phyloP scores from a whole-genome alignment of 2,329 filamentous ascomycete species.

The Cordyceps cicadae region DNA sequence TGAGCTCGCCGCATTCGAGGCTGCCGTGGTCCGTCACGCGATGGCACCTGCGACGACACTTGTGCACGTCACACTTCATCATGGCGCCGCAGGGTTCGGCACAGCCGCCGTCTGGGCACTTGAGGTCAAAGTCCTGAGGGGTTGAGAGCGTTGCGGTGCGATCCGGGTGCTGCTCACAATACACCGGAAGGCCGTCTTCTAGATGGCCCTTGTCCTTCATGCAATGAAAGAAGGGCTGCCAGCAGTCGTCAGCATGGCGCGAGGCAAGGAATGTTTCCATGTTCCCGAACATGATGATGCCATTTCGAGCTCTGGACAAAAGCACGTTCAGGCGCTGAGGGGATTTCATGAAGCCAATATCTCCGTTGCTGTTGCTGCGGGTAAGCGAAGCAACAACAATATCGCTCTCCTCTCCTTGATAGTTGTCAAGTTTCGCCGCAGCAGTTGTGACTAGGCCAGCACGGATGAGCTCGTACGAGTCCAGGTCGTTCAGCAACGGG shows the following conservation, averaged over 20 bases:
- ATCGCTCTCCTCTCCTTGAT: conserved; percentile 68
- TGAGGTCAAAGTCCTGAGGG: conserved; percentile 49
- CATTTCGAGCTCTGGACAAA: conserved; percentile 56
- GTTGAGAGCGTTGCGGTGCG: conserved; percentile 36
- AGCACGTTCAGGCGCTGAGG: conserved; percentile 55
- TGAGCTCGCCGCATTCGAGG: conserved; percentile 22
- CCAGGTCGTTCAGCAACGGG: conserved; percentile 59
- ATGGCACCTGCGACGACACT: conserved; percentile 55
- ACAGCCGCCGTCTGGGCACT: conserved; percentile 65
- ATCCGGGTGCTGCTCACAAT: conserved; percentile 52
- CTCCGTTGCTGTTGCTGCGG: conserved; percentile 51
- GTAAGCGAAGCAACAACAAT: conserved; percentile 63
- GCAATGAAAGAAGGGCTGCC: conserved; percentile 48
- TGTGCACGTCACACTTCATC: conserved; percentile 30
- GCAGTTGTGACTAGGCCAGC: conserved; percentile 54
- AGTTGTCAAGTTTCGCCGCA: conserved; percentile 54
- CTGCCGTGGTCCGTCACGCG: conserved; percentile 49
- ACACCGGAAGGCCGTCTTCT: conserved; percentile 52
- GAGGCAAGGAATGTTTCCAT: conserved; percentile 56
- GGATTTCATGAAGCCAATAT: conserved; percentile 53
- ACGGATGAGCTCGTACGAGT: conserved; percentile 48
- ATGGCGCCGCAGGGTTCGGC: conserved; percentile 43
- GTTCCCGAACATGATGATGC: conserved; percentile 63
- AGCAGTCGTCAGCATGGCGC: conserved; percentile 32
- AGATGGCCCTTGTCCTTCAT: conserved; percentile 44